Base-by-base conservation (phyloP, 2,329 filamentous ascomycete species). In the Apiospora rasikravindrae region DNA sequence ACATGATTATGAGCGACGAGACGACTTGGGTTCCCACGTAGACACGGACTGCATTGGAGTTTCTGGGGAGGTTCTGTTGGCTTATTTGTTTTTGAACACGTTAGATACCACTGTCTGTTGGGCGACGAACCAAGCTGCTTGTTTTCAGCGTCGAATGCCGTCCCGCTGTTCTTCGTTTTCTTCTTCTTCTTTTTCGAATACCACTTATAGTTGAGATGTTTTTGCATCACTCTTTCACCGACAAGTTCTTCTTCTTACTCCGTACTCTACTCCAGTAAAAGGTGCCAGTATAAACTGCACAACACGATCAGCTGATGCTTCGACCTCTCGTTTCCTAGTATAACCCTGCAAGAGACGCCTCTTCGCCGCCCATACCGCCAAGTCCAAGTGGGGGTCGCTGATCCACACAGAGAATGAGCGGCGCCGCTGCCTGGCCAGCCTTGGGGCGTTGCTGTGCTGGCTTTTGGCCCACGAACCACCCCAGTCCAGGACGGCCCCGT, bases 1-100 rank as follows among this genome's bases (percentile, higher is more conserved):
- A 19, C 57, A 64, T 64, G 57, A 64, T 29, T 64, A 40, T 64
- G 57, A 40, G 19, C 29, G 57, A 64, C 57, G 57, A 64, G 33
- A 64, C 57, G 57, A 64, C 57, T 40, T 64, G 57, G 57, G 57
- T 64, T 64, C 29, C 57, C 33, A 64, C 57, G 57, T 64, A 64
- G 57, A 64, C 57, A 64, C 22, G 57, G 33, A 37, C 57, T 40
- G 57, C 33, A 64, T 64, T 64, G 57, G 57, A 64, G 57, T 64
- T 64, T 64, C 57, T 40, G 57, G 57, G 57, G 29, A 64, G 57
- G 57, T 40, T 40, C 57, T 24, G 57, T 64, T 64, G 57, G 57
- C 33, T 64, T 64, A 64, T 64, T 64, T 64, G 57, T 40, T 64
- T 64, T 64, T 40, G 57, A 64, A 64, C 57, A 64, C 57, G 57